Base-by-base conservation (phyloP, 202 grass and related monocot genomes). In the Schoenoplectus tabernaemontani region DNA sequence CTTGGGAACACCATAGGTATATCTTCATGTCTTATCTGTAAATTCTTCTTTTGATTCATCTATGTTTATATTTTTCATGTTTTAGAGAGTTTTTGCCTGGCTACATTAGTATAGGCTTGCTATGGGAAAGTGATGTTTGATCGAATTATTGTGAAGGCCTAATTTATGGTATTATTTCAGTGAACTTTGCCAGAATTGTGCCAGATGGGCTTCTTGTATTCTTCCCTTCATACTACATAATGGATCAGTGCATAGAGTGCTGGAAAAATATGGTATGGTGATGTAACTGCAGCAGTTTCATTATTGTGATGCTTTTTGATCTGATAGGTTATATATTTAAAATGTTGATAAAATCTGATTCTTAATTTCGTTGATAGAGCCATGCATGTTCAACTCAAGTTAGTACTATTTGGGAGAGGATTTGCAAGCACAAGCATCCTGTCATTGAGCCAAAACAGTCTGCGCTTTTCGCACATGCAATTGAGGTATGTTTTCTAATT, bases 181-280 rank as follows among this genome's bases (percentile, higher is more conserved):
- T 94, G 80, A 94, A 98, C 81, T 98, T 98, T 73, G 91, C 95
- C 41, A 91, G 91, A 76, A 98, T 98, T 64, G 95, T 98, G 53
- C 94, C 95, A 57, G 88, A 98, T 85, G 95, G 95, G 41, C 86
- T 98, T 10, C 95, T 98, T 79, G 87, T 98, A 62, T 98, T 98
- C 82, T 98, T 98, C 57, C 91, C 95, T 76, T 97, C 95, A 84
- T 97, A 97, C 86, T 97, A 91, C 80, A 94, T 97, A 91, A 94
- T 97, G 95, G 86, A 94, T 78, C 87, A 92, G 83, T 98, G 91
- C 84, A 87, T 98, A 33, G 88, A 87, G 17, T 98, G 77, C 83
- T 98, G 95, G 95, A 98, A 98, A 92, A 87, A 84, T 71, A 85
- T 76, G 89, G 95, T 97, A 89, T 64, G 78, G 5, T 0, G 48